Evolutionary conservation across 345 rosid species (phyloP).

Genomic region (Salix caprea): DNA sequence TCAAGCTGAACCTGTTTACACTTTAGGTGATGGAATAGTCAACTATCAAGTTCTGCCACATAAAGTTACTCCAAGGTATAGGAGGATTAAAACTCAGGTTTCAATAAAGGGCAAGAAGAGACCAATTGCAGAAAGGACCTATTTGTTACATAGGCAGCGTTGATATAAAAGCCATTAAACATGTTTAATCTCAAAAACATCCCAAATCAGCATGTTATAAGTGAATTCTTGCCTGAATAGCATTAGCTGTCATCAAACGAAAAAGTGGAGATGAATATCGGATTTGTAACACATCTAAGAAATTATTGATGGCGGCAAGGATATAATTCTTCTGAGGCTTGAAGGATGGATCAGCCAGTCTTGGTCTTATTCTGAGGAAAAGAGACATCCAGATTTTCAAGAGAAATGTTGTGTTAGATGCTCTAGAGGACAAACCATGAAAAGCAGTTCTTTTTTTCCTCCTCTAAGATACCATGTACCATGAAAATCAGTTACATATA

Average conservation of each 20-base stretch:
- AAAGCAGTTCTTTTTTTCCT: too few species aligned
- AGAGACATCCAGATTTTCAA: neutral
- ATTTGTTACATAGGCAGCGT: neutral
- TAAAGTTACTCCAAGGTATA: neutral
- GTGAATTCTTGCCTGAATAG: conserved; percentile 62
- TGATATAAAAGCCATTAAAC: neutral
- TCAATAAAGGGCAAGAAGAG: neutral
- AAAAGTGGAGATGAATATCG: conserved; percentile 92
- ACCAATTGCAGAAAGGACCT: neutral
- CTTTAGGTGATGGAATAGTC: neutral
- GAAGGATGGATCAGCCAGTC: conserved; percentile 81
- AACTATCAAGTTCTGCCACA: neutral
- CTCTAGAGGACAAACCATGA: neutral
- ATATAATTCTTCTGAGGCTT: conserved; percentile 74
- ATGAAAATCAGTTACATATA: neutral
- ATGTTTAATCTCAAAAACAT: neutral
- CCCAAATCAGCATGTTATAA: neutral
- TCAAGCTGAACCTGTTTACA: neutral
- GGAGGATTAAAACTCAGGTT: neutral
- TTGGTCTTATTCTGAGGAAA: conserved; percentile 64
- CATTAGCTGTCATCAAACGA: conserved; percentile 64
- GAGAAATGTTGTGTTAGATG: neutral
- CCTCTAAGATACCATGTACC: neutral
- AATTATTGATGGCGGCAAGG: conserved; percentile 65
- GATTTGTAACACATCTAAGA: conserved; percentile 55